Percentiles rank a stretch among this genome's conserved stretches.
These are phyloP conservation scores for Cyberlindnera veronae DNA, from an alignment of 805 yeast species.

Conservation along the genomic window DNA sequence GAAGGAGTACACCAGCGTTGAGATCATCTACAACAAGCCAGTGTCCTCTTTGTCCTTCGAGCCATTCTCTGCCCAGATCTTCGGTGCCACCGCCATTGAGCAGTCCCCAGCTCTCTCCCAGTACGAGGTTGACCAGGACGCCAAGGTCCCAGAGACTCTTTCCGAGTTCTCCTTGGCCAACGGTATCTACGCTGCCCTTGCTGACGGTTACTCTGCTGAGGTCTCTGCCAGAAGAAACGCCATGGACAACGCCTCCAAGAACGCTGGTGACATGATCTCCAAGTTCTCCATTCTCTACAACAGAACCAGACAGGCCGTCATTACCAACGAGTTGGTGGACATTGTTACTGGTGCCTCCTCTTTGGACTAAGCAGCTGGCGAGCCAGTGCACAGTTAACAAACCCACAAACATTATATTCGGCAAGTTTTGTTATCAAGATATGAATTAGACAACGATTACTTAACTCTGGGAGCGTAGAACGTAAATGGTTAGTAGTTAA, in stretches of 20 bases:
- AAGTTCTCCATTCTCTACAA: constrained; percentile 95
- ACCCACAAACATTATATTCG: neutral
- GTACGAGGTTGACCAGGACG: constrained; percentile 74
- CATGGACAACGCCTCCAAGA: constrained; percentile 99
- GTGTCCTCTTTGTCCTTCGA: constrained; percentile 86
- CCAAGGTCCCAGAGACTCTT: constrained; percentile 64
- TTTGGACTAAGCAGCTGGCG: constrained; percentile 58
- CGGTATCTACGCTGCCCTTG: constrained; percentile 85
- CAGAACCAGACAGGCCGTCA: constrained; percentile 99
- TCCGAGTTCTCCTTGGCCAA: constrained; percentile 89
- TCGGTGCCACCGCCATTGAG: constrained; percentile 66
- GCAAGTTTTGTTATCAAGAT: constrained; percentile 2
- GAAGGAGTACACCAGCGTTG: constrained; percentile 63
- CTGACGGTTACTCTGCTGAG: constrained; percentile 98
- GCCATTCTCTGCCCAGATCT: constrained; percentile 69
- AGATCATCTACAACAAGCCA: constrained; percentile 84
- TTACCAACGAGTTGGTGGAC: constrained; percentile 98
- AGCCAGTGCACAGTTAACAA: constrained; percentile 6
- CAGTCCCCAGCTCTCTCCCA: constrained; percentile 81
- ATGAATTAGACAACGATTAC: constrained; percentile 14
- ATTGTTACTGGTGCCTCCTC: constrained; percentile 99
- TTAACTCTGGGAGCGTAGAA: no score
- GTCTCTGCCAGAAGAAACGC: constrained; percentile 98
- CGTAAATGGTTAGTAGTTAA: no score
- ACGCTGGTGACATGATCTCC: constrained; percentile 98